phyloP scores from a whole-genome alignment of 257 asterid genomes.

The Solanum ossicruentum region DNA sequence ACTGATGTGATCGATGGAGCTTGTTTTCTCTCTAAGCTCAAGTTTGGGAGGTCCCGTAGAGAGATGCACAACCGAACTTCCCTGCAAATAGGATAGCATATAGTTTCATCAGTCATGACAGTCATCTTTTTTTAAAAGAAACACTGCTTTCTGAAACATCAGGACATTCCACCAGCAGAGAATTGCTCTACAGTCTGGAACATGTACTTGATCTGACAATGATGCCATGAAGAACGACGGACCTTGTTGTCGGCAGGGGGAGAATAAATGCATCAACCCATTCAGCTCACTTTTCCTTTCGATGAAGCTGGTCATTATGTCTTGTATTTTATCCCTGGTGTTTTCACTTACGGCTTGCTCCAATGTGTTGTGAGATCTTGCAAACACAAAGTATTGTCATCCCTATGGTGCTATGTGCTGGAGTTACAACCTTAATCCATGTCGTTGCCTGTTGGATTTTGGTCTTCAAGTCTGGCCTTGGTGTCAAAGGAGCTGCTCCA shows the following conservation, averaged over 20 bases:
- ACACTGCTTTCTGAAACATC: neutral
- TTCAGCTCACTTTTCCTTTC: neutral
- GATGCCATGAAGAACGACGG: neutral
- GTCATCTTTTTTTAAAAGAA: neutral
- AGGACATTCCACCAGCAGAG: neutral
- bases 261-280: neutral
- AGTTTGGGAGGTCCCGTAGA: conserved; percentile 71
- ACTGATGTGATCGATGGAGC: conserved; percentile 11
- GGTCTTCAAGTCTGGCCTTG: too few species aligned
- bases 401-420: too few species aligned
- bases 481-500: too few species aligned
- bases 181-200: neutral
- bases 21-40: conserved; percentile 23
- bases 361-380: too few species aligned
- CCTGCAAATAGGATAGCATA: conserved; percentile 18
- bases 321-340: neutral
- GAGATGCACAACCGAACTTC: conserved; percentile 47
- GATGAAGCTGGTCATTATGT: neutral
- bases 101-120: neutral
- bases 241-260: neutral
- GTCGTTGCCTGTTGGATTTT: too few species aligned
- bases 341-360: too few species aligned
- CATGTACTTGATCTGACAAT: neutral
- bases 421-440: too few species aligned
- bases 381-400: too few species aligned